Percentiles rank a stretch among this genome's conserved stretches.
Conservation (phyloP, 139 green algal species). For the Coelastrella sp. region DNA sequence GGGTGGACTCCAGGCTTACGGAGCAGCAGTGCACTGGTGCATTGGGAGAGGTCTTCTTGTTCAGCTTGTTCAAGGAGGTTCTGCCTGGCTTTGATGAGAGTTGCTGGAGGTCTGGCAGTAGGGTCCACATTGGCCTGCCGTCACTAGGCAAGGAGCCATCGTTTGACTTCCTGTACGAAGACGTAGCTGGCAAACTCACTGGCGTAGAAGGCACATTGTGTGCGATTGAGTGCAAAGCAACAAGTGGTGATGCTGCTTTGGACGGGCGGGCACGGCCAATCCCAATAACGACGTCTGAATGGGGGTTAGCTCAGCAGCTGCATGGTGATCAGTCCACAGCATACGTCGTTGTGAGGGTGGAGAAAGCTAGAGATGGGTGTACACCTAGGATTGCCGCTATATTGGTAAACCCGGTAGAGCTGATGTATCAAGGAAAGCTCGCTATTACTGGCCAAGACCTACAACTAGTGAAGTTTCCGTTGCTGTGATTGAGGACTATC, state of each 20-base stretch:
- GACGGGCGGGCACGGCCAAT: not conserved
- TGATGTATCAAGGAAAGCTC: not conserved
- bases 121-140: not conserved
- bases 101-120: not conserved
- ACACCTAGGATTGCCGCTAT: not conserved
- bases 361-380: not conserved
- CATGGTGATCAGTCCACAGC: not conserved
- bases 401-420: not conserved
- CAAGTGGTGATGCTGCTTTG: not conserved
- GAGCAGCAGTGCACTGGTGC: not conserved
- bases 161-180: constrained; percentile 21
- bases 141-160: not conserved
- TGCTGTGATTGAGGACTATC: too few species aligned
- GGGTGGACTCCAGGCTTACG: not conserved
- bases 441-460: constrained; percentile 7
- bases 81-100: constrained; percentile 3
- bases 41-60: constrained; percentile 10
- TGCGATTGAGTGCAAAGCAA: constrained; percentile 24
- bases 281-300: not conserved
- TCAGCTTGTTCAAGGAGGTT: not conserved
- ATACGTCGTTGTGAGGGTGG: constrained; percentile 7
- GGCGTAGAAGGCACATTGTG: not conserved
- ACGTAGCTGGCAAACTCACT: not conserved
- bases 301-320: constrained; percentile 2
- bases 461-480: not conserved